phyloP scores from a whole-genome alignment of 306 rosid genomes.

The Senna siamea region DNA sequence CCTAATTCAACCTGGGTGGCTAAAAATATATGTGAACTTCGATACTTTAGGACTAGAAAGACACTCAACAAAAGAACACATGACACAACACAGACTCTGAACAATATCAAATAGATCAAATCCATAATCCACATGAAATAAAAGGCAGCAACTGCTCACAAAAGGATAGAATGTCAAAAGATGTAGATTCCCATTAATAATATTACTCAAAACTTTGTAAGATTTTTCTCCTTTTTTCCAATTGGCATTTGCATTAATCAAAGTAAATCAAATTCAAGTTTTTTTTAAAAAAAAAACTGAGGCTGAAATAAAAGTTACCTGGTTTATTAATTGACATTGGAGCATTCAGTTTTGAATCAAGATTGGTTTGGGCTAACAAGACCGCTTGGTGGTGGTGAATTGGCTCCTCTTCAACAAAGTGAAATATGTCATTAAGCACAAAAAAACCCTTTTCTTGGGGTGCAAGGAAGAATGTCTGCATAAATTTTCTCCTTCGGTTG shows the following conservation, averaged over 20 bases:
- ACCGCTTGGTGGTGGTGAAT: slow-evolving; percentile 77
- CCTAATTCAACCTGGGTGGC: background rate
- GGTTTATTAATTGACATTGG: slow-evolving; percentile 59
- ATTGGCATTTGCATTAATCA: background rate
- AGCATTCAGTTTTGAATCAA: slow-evolving; percentile 60
- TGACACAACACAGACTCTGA: slow-evolving; percentile 14
- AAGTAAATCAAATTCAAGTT: background rate
- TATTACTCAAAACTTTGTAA: background rate
- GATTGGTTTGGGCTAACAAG: slow-evolving; percentile 72
- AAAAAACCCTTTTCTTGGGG: slow-evolving; percentile 96
- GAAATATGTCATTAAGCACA: slow-evolving; percentile 88
- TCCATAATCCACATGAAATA: slow-evolving; percentile 13
- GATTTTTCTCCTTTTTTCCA: background rate
- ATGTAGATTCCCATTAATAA: background rate
- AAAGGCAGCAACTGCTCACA: background rate
- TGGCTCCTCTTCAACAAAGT: slow-evolving; percentile 79
- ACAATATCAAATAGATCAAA: background rate
- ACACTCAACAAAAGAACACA: background rate
- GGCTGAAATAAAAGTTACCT: slow-evolving; percentile 53
- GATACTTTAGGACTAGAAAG: slow-evolving; percentile 6
- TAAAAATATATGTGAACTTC: background rate
- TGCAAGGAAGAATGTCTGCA: slow-evolving; percentile 94
- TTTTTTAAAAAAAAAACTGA: background rate
- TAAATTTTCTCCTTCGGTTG: slow-evolving; percentile 75
- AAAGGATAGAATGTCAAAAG: background rate